phyloP scores from a whole-genome alignment of 805 yeast genomes.

The Metschnikowia bowlesiae region DNA sequence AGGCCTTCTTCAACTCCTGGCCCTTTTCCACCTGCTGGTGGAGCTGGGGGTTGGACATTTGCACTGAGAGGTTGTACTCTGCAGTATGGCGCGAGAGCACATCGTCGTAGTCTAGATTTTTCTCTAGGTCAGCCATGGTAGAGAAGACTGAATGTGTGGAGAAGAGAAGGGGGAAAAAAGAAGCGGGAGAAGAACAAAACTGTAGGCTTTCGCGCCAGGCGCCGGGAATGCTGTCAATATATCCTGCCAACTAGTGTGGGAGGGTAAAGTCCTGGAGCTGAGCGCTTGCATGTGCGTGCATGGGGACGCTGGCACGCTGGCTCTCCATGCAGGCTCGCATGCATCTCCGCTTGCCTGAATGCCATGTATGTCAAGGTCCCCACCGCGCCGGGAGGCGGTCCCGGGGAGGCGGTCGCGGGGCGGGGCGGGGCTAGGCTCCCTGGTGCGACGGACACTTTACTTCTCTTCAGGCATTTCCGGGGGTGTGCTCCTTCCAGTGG shows the following conservation, averaged over 20 bases:
- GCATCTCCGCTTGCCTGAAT: background rate
- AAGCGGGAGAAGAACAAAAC: background rate
- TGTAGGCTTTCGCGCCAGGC: background rate
- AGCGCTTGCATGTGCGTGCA: background rate
- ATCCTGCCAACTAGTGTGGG: background rate
- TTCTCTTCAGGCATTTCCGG: no score
- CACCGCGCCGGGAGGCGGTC: background rate
- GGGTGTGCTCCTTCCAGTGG: no score
- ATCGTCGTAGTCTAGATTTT: conserved; percentile 25
- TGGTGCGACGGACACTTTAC: no score
- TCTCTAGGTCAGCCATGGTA: conserved; percentile 15
- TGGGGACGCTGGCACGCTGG: background rate
- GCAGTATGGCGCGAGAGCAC: conserved; percentile 40
- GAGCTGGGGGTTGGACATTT: conserved; percentile 40
- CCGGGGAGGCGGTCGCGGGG: background rate
- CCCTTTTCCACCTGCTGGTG: conserved; percentile 37
- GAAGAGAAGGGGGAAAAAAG: background rate
- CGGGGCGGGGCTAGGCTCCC: background rate
- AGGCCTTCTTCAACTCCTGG: conserved; percentile 36
- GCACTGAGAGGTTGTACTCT: conserved; percentile 45
- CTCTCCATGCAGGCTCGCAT: background rate
- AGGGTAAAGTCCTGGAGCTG: background rate
- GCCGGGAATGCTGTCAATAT: background rate
- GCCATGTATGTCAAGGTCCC: background rate
- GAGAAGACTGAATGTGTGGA: background rate